Evolutionary conservation across 2,329 filamentous ascomycete genomes (phyloP).

Genomic region (Ceratocystis destructans): DNA sequence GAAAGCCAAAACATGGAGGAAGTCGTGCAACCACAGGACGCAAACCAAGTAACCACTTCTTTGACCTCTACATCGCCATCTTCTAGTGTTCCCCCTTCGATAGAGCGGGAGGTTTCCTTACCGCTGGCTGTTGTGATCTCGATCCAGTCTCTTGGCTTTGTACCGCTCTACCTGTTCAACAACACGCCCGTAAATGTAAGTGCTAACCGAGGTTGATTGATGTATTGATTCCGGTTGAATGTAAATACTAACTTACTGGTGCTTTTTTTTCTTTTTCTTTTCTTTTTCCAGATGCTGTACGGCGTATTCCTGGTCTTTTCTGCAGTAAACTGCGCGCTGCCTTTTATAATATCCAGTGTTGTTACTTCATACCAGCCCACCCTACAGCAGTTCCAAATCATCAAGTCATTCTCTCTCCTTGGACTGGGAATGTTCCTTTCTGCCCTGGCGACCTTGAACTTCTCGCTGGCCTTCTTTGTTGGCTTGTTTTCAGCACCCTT

Average conservation of each 20-base stretch:
- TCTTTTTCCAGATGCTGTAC: constrained; percentile 38
- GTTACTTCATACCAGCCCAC: constrained; percentile 42
- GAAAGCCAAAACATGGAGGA: constrained; percentile 22
- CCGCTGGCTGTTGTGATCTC: constrained; percentile 59
- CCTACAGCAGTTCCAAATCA: constrained; percentile 58
- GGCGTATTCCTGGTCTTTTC: constrained; percentile 46
- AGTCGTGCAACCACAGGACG: not conserved
- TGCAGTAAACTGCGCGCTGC: constrained; percentile 40
- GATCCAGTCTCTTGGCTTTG: constrained; percentile 60
- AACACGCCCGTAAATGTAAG: constrained; percentile 52
- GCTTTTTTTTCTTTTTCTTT: not conserved
- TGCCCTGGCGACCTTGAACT: constrained; percentile 88
- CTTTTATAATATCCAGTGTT: constrained; percentile 41
- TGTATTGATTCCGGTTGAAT: not conserved
- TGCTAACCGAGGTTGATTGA: not conserved
- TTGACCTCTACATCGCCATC: not conserved
- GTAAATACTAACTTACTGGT: constrained; percentile 8
- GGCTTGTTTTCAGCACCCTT: constrained; percentile 68
- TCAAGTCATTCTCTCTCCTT: constrained; percentile 86
- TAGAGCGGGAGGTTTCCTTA: constrained; percentile 54
- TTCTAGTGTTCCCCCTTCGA: constrained; percentile 21
- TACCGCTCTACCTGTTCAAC: constrained; percentile 83
- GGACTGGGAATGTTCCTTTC: constrained; percentile 84
- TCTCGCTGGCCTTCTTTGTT: constrained; percentile 74
- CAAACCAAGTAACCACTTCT: not conserved